Percentiles rank a stretch among this genome's conserved stretches.
phyloP scores from a whole-genome alignment of 2,329 filamentous ascomycete genomes.

The Rhexocercosporidium sp. region DNA sequence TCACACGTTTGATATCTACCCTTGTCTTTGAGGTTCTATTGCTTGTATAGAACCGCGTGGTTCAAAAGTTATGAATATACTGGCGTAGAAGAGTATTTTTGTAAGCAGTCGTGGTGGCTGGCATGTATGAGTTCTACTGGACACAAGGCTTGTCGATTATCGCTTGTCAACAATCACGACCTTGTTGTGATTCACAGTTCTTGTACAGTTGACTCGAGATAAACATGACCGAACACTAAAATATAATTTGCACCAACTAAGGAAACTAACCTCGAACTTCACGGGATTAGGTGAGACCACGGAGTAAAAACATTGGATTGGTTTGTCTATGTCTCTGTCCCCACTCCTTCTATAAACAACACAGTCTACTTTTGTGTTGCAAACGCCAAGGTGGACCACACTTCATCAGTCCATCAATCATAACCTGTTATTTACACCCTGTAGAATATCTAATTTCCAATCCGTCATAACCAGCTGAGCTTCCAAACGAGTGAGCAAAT shows the following conservation, averaged over 20 bases:
- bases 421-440: conserved; percentile 4
- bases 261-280: background rate
- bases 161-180: no score
- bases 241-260: background rate
- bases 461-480: background rate
- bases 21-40: background rate
- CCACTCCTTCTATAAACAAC: background rate
- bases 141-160: no score
- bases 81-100: background rate
- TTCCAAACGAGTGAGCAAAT: background rate
- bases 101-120: background rate
- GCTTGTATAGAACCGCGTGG: no score
- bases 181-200: no score
- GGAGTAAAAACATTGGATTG: background rate
- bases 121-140: no score
- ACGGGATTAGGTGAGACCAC: background rate
- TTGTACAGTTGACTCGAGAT: no score
- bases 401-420: conserved; percentile 1
- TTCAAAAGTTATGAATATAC: background rate
- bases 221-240: no score
- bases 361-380: background rate
- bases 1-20: background rate
- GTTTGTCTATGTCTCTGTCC: background rate
- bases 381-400: background rate
- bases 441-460: background rate